Base-by-base conservation (phyloP, 352 stramenopile species). In the Phytophthora idaei region DNA sequence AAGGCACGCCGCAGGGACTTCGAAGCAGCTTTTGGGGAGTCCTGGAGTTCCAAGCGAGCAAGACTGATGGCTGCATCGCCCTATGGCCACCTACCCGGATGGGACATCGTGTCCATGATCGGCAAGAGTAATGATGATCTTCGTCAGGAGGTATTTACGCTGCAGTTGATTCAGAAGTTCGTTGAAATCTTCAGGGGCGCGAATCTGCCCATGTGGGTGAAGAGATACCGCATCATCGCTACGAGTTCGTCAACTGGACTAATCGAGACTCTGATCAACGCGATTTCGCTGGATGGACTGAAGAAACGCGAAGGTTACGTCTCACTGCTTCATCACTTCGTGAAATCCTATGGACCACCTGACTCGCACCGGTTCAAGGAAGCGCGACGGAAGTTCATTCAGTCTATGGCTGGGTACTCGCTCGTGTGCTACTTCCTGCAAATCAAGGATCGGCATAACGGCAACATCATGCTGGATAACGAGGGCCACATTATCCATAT, bases 381-480 rank as follows among this genome's bases (percentile, higher is more conserved):
- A 34, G 98, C 98, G 8, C 96, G 95, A 57, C 79, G 77, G 34
- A 99, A 99, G 71, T 99, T 99, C 63, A 97, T 99, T 52, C 83
- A 95, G 60, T 99, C 92, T 32, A 92, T 99, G 75, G 98, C 97
- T 9, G 98, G 90, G 6, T 99, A 99, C 83, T 99, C 95, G 42
- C 81, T 99, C 17, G 96, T 99, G 44, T 96, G 83, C 42, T 99
- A 99, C 71, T 90, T 99, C 28, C 76, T 99, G 29, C 96, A 98
- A 67, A 94, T 99, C 71, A 99, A 99, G 74, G 98, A 99, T 82
- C 91, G 97, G 6, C 98, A 99, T 91, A 99, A 99, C 64, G 98
- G 97, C 41, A 99, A 99, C 72, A 99, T 99, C 50, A 99, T 99
- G 93, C 90, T 99, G 52, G 97, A 99, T 78, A 98, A 93, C 47